Evolutionary conservation across 2,329 filamentous ascomycete genomes (phyloP), one percentile per base, ranked within the genome.

Genomic region (Cercospora brassicicola): DNA sequence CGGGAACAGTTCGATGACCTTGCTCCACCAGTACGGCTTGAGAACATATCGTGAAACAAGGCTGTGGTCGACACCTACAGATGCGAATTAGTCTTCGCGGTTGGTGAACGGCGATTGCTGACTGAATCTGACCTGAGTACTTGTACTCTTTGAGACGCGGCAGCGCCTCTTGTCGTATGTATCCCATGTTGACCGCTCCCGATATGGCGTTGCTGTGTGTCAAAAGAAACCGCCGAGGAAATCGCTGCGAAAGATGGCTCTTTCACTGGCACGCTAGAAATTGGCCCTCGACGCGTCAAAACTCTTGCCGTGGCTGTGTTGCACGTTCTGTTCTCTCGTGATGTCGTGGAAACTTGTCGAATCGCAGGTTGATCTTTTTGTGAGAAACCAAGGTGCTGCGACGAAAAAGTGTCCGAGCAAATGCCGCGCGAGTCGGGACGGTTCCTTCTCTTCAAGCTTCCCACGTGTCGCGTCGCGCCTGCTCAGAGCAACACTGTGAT

Each of bases 1-100:
- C 55, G 95, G 95, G 79, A 99, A 98, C 82, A 90, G 91, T 71
- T 94, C 89, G 83, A 99, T 97, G 77, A 96, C 94, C 73, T 95
- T 86, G 82, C 96, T 90, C 77, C 89, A 96, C 85, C 98, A 99
- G 82, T 98, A 99, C 7, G 95, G 95, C 85, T 99, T 98, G 76
- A 99, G 84, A 72, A 99, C 88, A 83, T 97, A 98, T 80, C 90
- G 92, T 72, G 94, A 97, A 48, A 93, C 85, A 69, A 97, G 84
- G 68, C 93, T 97, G 80, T 91, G 91, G 82, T 99, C 95, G 76
- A 98, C 91, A 66, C 88, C 88, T 48, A 20, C 18, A 20, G 18
- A 20, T 20, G 18, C 18, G 18, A 20, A 20, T 20, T 20, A 20
- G 18, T 20, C 18, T 20, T 20, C 18, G 18, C 18, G 18, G 18